Evolutionary conservation across 2,329 filamentous ascomycete genomes (phyloP).

Genomic region (Mariannaea sp.): DNA sequence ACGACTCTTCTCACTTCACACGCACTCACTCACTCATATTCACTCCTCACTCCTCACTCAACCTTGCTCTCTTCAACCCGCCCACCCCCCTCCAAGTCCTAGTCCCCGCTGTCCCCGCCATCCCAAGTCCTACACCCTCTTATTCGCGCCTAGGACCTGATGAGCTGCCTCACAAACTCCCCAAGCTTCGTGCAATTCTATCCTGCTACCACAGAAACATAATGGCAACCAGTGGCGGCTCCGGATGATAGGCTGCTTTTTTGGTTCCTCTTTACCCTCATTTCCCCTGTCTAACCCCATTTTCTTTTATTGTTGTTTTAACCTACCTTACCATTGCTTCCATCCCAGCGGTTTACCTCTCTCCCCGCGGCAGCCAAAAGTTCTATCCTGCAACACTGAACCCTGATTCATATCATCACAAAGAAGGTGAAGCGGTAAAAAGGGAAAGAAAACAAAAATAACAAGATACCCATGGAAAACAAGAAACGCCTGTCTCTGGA

Average conservation of each 20-base stretch:
- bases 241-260: conserved; percentile 18
- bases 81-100: conserved; percentile 36
- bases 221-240: conserved; percentile 34
- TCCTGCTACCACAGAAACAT: conserved; percentile 34
- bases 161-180: conserved; percentile 37
- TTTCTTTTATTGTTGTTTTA: background rate
- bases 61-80: conserved; percentile 15
- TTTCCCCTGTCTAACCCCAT: conserved; percentile 11
- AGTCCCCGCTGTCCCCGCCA: conserved; percentile 27
- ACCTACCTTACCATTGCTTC: background rate
- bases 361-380: conserved; percentile 2
- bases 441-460: too few species aligned
- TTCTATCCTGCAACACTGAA: background rate
- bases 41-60: conserved; percentile 12
- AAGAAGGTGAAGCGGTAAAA: background rate
- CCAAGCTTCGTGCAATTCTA: conserved; percentile 8
- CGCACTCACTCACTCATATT: background rate
- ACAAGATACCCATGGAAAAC: conserved; percentile 36
- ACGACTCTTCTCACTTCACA: too few species aligned
- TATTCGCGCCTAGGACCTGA: conserved; percentile 35
- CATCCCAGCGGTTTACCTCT: background rate
- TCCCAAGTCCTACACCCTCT: conserved; percentile 38
- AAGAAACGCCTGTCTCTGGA: conserved; percentile 40
- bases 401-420: background rate
- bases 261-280: conserved; percentile 13